Base-by-base conservation (phyloP, 176 grass and related monocot species). In the Triticum turgidum region DNA sequence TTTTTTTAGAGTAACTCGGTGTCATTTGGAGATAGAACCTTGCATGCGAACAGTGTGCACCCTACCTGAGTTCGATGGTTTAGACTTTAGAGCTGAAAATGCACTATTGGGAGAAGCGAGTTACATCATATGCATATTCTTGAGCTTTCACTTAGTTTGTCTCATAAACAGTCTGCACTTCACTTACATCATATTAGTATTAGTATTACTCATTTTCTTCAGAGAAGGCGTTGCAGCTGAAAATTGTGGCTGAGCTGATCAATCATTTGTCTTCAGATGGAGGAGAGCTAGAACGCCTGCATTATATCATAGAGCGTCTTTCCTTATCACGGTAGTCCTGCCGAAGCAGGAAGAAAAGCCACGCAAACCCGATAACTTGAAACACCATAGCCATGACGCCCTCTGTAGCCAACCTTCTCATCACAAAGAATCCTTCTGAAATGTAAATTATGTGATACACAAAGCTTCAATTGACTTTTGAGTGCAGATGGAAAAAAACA, bases 301-400 rank as follows among this genome's bases (percentile, higher is more conserved):
- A 74, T 84, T 44, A 41, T 35, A 62, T 38, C 61, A 12, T 9
- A 35, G 51, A 80, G 8, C 30, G 1, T 20, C 61, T 77, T 39
- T 35, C 66, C 21, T 41, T 77, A 38, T 85, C 61, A 77, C 21
- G 41, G 42, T 42, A 77, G 21, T 85, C 73, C 21, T 77, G 42
- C 44, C 34, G 73, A 67, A 85, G 73, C 73, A 85, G 76, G 42
- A 85, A 85, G 61, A 77, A 67, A 77, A 85, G 38, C 41, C 72
- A 84, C 2, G 5, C 59, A 9, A 65, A 52, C 76, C 72, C 83
- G 65, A 77, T n/a, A 45, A 54, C 82, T 74, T 74, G 54, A 73
- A 83, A 62, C 30, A 74, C 69, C 35, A 37, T 62, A 5, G 11
- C 47, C 37, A 38, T 51, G 20, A 69, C 35, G 65, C 18, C 18